These are phyloP conservation scores for Starmerella potacharoeniae DNA, from an alignment of 805 yeast species.

Conservation along the genomic window DNA sequence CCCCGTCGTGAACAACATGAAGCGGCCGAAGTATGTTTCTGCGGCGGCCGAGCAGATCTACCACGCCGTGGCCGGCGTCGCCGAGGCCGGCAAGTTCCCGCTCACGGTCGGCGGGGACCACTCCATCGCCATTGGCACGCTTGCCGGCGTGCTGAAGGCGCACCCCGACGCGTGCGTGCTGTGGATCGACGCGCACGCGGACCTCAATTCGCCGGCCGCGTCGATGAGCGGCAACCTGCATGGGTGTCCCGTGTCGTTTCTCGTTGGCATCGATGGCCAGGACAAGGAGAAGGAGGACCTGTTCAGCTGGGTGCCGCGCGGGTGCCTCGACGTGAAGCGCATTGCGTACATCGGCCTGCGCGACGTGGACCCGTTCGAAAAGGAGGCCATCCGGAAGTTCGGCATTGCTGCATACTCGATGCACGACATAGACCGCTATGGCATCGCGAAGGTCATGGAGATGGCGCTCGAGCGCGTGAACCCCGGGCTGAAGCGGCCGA, in stretches of 20 bases:
- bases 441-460: slow-evolving; percentile 80
- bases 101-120: slow-evolving; percentile 94
- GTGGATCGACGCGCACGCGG: slow-evolving; percentile 99
- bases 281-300: slow-evolving; percentile 58
- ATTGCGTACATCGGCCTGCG: slow-evolving; percentile 90
- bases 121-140: slow-evolving; percentile 88
- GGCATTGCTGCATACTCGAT: slow-evolving; percentile 79
- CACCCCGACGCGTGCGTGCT: slow-evolving; percentile 80
- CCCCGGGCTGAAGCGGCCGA: slow-evolving; percentile 60
- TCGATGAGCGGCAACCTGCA: slow-evolving; percentile 86
- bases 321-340: slow-evolving; percentile 48
- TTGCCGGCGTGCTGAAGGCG: slow-evolving; percentile 65
- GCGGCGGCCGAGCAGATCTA: slow-evolving; percentile 56
- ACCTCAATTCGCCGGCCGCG: slow-evolving; percentile 76
- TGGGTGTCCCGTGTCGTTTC: slow-evolving; percentile 91
- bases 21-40: slow-evolving; percentile 69
- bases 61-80: slow-evolving; percentile 44
- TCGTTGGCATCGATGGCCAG: slow-evolving; percentile 63
- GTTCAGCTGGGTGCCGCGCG: slow-evolving; percentile 67
- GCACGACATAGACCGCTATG: slow-evolving; percentile 93
- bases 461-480: slow-evolving; percentile 76
- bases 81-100: slow-evolving; percentile 46
- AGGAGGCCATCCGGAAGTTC: slow-evolving; percentile 54
- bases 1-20: slow-evolving; percentile 47
- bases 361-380: slow-evolving; percentile 84